Conservation (phyloP, 192 early-diverging fungal species). For the Rhizoclosmatium sp. region DNA sequence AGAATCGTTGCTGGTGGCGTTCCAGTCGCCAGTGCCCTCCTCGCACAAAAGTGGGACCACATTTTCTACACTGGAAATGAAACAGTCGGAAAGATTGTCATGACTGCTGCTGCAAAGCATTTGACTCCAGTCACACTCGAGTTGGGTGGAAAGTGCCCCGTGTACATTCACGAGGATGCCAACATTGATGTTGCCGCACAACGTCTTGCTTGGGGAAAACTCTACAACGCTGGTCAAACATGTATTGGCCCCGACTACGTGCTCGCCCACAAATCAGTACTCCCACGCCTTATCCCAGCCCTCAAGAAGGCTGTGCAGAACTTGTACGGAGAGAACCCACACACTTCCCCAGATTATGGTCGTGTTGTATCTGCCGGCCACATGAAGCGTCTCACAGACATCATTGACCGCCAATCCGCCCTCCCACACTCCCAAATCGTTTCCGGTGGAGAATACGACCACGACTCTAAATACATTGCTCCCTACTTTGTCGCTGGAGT, state of each 20-base stretch:
- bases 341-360: constrained; percentile 61
- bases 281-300: constrained; percentile 65
- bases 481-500: constrained; percentile 84
- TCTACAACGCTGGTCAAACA: constrained; percentile 87
- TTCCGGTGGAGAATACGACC: constrained; percentile 64
- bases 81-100: constrained; percentile 80
- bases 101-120: constrained; percentile 82
- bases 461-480: constrained; percentile 73
- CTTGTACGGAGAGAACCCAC: constrained; percentile 50
- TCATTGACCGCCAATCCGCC: constrained; percentile 60
- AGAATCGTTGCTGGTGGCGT: constrained; percentile 80
- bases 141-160: constrained; percentile 91
- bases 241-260: constrained; percentile 80
- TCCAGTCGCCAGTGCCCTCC: constrained; percentile 67
- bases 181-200: constrained; percentile 72
- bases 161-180: constrained; percentile 57
- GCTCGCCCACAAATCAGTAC: constrained; percentile 67
- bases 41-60: constrained; percentile 83
- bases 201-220: constrained; percentile 83
- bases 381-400: constrained; percentile 69
- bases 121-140: constrained; percentile 89
- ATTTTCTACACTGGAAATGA: constrained; percentile 93
- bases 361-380: constrained; percentile 79
- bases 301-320: constrained; percentile 48
- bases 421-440: constrained; percentile 50